These are phyloP conservation scores for Rubroboletus satanas DNA, from an alignment of 768 basidiomycete genomes.

Conservation along the genomic window DNA sequence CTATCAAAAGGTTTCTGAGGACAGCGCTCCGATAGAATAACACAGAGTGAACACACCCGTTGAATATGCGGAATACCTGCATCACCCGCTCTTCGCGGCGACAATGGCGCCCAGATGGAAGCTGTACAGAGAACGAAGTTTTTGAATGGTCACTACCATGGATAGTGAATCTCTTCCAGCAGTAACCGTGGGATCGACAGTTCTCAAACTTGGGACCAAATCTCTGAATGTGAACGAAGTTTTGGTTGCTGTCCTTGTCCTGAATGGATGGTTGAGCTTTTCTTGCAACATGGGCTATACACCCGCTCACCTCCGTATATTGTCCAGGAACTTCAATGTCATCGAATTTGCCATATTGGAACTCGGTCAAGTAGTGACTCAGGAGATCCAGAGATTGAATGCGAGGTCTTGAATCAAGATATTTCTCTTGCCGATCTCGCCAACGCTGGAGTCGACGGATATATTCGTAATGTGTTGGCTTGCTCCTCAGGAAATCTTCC, in stretches of 20 bases:
- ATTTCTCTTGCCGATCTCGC: constrained; percentile 85
- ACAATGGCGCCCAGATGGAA: constrained; percentile 78
- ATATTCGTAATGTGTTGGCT: constrained; percentile 81
- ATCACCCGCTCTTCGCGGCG: constrained; percentile 91
- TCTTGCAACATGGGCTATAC: background rate
- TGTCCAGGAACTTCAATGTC: constrained; percentile 99
- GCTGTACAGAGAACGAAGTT: constrained; percentile 87
- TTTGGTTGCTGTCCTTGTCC: constrained; percentile 94
- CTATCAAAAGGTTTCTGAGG: constrained; percentile 38
- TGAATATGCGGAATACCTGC: constrained; percentile 92
- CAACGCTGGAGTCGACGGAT: constrained; percentile 86
- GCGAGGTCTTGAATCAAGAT: constrained; percentile 78
- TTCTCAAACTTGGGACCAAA: constrained; percentile 91
- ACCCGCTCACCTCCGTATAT: constrained; percentile 79
- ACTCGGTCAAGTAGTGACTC: constrained; percentile 93
- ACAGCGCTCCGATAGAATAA: background rate
- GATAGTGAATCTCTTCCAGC: constrained; percentile 87
- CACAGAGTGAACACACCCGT: constrained; percentile 52
- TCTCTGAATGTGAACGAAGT: constrained; percentile 86
- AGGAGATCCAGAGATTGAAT: constrained; percentile 80
- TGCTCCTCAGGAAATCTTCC: constrained; percentile 80
- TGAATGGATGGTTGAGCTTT: constrained; percentile 31
- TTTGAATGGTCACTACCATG: constrained; percentile 88
- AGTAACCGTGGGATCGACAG: constrained; percentile 78
- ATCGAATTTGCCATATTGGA: constrained; percentile 96